These are phyloP conservation scores for Silene noctiflora DNA, from an alignment of 179 eudicot species.

Conservation along the genomic window DNA sequence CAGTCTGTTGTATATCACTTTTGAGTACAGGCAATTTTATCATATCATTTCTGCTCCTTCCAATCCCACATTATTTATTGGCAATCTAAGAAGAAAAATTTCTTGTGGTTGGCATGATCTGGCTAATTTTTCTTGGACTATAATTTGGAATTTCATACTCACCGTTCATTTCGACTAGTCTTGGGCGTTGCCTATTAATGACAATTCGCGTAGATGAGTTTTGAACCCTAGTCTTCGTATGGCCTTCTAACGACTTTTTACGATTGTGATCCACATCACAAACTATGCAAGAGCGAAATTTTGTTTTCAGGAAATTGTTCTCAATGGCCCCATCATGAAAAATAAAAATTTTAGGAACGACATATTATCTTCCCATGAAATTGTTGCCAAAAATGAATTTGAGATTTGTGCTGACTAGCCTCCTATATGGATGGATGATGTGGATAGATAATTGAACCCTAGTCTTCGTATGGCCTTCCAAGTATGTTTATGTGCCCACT, in stretches of 20 bases:
- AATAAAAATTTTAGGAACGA: background rate
- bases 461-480: too few species aligned
- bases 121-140: background rate
- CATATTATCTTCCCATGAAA: background rate
- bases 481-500: too few species aligned
- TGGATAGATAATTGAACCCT: too few species aligned
- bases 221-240: background rate
- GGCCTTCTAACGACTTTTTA: background rate
- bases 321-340: background rate
- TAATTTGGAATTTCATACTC: too few species aligned
- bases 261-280: too few species aligned
- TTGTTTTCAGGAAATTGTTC: too few species aligned
- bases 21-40: constrained; percentile 31
- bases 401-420: background rate
- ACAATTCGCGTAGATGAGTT: background rate
- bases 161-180: too few species aligned
- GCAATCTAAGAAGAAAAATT: constrained; percentile 5
- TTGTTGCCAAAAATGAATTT: background rate
- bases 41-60: constrained; percentile 7
- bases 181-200: background rate
- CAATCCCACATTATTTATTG: constrained; percentile 18
- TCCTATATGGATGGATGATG: too few species aligned
- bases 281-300: too few species aligned
- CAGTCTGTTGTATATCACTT: constrained; percentile 16
- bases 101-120: background rate